These are phyloP conservation scores for Rhizophagus sp. DNA, from an alignment of 192 early-diverging fungal genomes.

Conservation along the genomic window DNA sequence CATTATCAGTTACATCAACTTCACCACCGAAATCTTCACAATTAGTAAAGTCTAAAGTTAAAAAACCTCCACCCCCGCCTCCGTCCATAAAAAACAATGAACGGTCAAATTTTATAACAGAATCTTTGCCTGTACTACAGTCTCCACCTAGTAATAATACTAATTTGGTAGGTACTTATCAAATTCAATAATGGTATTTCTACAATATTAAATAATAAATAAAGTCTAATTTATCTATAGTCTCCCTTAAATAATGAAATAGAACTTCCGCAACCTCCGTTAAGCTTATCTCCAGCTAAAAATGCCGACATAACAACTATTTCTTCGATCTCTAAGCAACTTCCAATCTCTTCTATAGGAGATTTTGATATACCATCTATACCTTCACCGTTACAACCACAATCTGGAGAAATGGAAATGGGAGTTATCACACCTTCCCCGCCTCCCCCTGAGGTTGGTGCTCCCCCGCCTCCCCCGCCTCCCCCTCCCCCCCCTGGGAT, in stretches of 20 bases:
- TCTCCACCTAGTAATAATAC: background rate
- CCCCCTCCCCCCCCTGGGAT: conserved; percentile 13
- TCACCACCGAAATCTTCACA: background rate
- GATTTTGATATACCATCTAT: background rate
- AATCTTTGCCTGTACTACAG: background rate
- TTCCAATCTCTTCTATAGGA: conserved; percentile 12
- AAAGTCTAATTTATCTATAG: background rate
- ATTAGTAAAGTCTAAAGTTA: background rate
- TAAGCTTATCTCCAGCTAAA: background rate
- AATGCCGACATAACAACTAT: background rate
- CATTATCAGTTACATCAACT: background rate
- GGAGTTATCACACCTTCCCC: background rate
- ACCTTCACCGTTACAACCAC: conserved; percentile 8
- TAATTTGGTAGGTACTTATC: background rate
- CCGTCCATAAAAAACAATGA: background rate
- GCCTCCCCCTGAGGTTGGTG: background rate
- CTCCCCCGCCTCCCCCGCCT: conserved; percentile 24
- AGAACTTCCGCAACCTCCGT: background rate
- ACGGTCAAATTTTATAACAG: background rate
- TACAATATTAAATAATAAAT: background rate
- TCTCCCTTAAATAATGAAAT: background rate
- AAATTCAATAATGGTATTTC: background rate
- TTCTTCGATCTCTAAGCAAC: conserved; percentile 10
- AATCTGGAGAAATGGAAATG: background rate
- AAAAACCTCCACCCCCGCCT: background rate